phyloP scores from a whole-genome alignment of 202 grass and related monocot species.

The Zizania palustris region DNA sequence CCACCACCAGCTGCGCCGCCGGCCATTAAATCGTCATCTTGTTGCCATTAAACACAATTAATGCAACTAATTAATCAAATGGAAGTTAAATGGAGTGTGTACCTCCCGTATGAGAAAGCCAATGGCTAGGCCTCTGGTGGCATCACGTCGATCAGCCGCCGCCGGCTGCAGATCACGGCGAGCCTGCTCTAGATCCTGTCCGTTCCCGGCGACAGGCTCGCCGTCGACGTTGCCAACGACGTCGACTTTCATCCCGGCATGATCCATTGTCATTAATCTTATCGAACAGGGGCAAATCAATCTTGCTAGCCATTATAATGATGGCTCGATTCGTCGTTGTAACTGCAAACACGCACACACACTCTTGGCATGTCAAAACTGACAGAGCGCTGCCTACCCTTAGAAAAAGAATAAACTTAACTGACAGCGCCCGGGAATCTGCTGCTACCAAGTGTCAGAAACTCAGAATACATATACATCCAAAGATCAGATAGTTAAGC shows the following conservation, averaged over 20 bases:
- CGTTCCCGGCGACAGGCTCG: not conserved
- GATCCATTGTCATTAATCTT: constrained; percentile 8
- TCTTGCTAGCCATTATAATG: not conserved
- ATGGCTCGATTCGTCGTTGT: not conserved
- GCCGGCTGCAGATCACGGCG: not conserved
- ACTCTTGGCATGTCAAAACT: constrained; percentile 38
- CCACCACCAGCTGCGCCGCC: constrained; percentile 19
- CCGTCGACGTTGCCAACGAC: not conserved
- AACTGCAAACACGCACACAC: not conserved
- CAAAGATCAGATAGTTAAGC: too few species aligned
- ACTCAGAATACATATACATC: too few species aligned
- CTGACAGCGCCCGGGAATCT: not conserved
- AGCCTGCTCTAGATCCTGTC: constrained; percentile 20
- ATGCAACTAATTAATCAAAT: too few species aligned
- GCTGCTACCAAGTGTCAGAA: too few species aligned
- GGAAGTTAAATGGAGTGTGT: not conserved
- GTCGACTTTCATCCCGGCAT: constrained; percentile 14
- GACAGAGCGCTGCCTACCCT: not conserved
- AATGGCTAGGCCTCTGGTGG: constrained; percentile 22
- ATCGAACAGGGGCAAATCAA: not conserved
- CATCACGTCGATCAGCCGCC: not conserved
- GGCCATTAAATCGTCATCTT: too few species aligned
- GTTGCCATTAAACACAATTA: too few species aligned
- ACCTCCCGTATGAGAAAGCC: constrained; percentile 38
- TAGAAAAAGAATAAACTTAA: too few species aligned